Evolutionary conservation across 768 basidiomycete species (phyloP), one percentile per base, ranked within the genome.

Genomic region (Paxillus ammoniavirescens): DNA sequence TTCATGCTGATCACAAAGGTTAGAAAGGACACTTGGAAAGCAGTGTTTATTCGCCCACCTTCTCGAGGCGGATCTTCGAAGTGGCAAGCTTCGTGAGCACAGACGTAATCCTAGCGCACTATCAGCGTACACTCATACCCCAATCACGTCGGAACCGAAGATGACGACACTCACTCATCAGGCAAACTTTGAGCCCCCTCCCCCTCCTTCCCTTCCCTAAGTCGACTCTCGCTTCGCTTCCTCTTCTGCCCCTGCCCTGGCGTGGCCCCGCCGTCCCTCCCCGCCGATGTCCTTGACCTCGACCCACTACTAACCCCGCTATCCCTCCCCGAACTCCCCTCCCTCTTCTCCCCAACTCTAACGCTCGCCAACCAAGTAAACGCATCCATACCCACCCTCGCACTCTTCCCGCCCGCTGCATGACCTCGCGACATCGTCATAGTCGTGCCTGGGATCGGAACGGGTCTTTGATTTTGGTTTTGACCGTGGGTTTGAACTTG

Each of bases 11-110:
- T 87, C 58, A 3, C 47, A 46, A 40, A 43, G 15, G 30, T 59
- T 6, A 59, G 65, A 23, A 23, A n/a, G 8, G 17, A 42, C 6
- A 31, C 10, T 40, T 31, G 14, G 61, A 48, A 40, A 21, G 14
- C 13, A 49, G 35, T 5, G 42, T 31, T 44, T 15, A n/a, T 17
- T 4, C 26, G 46, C 70, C 12, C 50, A 88, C 91, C 78, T 91
- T 93, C 65, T 96, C 94, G 10, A 95, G 82, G 56, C 87, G 90
- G 62, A 93, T 83, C 64, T 89, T 90, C 8, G 82, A 80, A 0
- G 82, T 73, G 8, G 78, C 70, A 21, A 93, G 77, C 59, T 81
- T 84, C 6, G 77, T 83, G 31, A 90, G 73, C 8, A 90, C 91
- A 8, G 82, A 78, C 2, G 86, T 89, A 56, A 93, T 83, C 68